Percentiles rank a stretch among this genome's conserved stretches.
These are phyloP conservation scores for Chytriomyces sp. DNA, from an alignment of 192 early-diverging fungal species.

Conservation along the genomic window DNA sequence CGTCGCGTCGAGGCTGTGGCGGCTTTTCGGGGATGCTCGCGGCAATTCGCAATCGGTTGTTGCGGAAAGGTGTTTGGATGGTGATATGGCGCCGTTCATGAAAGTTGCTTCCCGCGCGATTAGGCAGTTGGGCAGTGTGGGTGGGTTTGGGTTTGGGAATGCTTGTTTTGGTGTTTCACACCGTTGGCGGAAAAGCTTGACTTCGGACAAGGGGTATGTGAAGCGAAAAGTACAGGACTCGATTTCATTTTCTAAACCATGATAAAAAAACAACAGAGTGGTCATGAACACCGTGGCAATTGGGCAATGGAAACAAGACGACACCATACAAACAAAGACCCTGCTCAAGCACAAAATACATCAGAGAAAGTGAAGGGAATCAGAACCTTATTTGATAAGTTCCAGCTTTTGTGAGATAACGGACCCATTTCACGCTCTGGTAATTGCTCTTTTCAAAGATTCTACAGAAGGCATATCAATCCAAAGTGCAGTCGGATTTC, in stretches of 20 bases:
- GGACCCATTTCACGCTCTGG: slow-evolving; percentile 97
- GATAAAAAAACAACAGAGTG: neutral
- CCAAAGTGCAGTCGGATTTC: neutral
- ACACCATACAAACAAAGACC: neutral
- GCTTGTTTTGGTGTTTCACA: neutral
- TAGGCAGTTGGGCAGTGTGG: neutral
- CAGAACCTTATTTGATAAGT: slow-evolving; percentile 71
- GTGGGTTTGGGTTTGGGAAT: neutral
- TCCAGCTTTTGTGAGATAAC: slow-evolving; percentile 98
- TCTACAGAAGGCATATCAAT: neutral
- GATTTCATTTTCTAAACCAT: neutral
- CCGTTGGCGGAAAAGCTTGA: neutral
- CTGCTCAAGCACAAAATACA: neutral
- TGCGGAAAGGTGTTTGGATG: neutral
- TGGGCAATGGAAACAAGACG: no score
- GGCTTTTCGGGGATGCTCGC: no score
- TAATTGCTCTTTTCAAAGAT: slow-evolving; percentile 97
- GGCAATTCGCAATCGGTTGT: no score
- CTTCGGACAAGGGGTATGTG: neutral
- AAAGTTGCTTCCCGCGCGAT: no score
- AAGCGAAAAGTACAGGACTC: neutral
- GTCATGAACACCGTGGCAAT: no score
- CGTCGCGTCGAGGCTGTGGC: neutral
- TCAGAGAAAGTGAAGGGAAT: neutral
- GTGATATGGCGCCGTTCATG: neutral